Base-by-base conservation (phyloP, 306 rosid species). In the Castanospermum australe region DNA sequence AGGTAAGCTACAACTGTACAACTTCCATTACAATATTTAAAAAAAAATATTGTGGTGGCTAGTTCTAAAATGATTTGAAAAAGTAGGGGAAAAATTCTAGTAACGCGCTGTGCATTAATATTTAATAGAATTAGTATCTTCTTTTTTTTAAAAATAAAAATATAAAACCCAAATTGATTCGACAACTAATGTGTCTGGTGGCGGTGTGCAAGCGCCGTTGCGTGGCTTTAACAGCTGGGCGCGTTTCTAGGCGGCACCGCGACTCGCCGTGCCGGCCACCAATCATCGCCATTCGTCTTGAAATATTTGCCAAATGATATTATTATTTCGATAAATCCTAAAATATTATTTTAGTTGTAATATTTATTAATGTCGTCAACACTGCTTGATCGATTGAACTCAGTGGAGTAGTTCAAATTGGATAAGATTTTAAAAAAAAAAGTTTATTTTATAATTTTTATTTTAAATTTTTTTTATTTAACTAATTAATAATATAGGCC, bases 161-260 rank as follows among this genome's bases (percentile, higher is more conserved):
- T n/a, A n/a, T n/a, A n/a, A n/a, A n/a, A n/a, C n/a, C 32, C 11
- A 20, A 50, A 28, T 15, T 22, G 39, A 47, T 50, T 17, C 7
- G 8, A 11, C 14, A 51, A 52, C 10, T 56, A 13, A 8, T 15
- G 42, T 1, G 67, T 44, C 21, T 15, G 5, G 70, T 5, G 32
- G 73, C 39, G 80, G 55, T 59, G 80, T 0, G 68, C 57, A n/a
- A 74, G 63, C 33, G 52, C 6, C 3, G 21, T 22, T 48, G n/a
- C 35, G n/a, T 45, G 57, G 50, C 28, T 47, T 14, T 55, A 57
- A 57, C 75, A 38, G 55, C 12, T 42, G 80, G 21, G 51, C n/a
- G 17, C 7, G 39, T 56, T 57, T 5, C 35, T 74, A 82, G 75
- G 82, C 82, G 82, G 86, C 86, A 82, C 75, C 79, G 82, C 78